Evolutionary conservation across 2,329 filamentous ascomycete species (phyloP), one percentile per base, ranked within the genome.

Genomic region (Bertia moriformis): DNA sequence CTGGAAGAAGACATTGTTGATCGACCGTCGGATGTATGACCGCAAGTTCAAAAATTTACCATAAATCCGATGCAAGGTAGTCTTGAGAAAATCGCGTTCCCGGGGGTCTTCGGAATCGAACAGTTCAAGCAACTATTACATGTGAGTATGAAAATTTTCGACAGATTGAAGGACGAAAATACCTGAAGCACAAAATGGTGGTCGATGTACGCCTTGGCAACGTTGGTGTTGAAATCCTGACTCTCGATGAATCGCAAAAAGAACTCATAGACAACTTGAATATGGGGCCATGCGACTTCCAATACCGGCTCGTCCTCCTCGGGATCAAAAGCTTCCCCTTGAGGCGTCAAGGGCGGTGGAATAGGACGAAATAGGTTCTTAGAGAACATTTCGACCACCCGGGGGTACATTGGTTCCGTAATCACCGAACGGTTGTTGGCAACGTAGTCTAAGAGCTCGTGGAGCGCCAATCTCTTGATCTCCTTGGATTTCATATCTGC

Each of bases 1-100:
- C 56, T 98, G 91, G 71, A 98, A 98, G 66, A 98, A 98, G 51
- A 98, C 91, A 54, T 98, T 96, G 74, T 98, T 98, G 71, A 98
- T 98, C 41, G 91, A 98, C 51, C 91, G 78, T 54, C 91, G 76
- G 54, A 98, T 98, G 60, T 93, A 98, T 19, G 91, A 96, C 43
- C 91, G 81, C 45, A 98, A 70, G 58, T 98, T 98, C 51, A 98
- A 72, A 62, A 98, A 98, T 65, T 98, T 98, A 53, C 91, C 91
- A 56, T 98, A 98, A 56, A 98, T 98, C 45, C 91, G 78, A 62
- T 98, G 91, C 40, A 98, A 69, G 0, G 91, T 98, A 0, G 91
- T 98, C 69, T 98, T 98, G 48, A 98, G 67, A 58, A 98, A 98
- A 58, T 98, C 91, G 46, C 91, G 77, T 62, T 98, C 91, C 44